phyloP scores from a whole-genome alignment of 192 early-diverging fungal genomes.

The Gryganskiella cystojenkinii region DNA sequence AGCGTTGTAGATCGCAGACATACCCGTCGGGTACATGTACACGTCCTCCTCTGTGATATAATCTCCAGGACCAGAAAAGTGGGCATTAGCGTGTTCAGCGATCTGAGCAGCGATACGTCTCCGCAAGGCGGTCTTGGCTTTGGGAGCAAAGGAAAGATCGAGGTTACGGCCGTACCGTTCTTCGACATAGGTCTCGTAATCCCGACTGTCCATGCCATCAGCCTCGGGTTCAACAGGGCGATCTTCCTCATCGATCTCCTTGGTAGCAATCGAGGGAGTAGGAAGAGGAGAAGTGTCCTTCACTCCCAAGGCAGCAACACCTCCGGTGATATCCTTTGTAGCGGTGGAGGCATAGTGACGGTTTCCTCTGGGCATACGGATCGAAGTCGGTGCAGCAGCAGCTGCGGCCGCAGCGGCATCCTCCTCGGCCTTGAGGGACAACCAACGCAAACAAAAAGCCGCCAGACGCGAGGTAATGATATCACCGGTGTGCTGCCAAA shows the following conservation, averaged over 20 bases:
- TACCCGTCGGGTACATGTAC: conserved; percentile 88
- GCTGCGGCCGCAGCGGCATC: conserved; percentile 21
- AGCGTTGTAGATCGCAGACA: conserved; percentile 93
- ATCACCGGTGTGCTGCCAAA: conserved; percentile 97
- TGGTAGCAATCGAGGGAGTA: too few relatives aligned
- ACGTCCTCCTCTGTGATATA: conserved; percentile 83
- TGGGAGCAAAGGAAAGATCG: conserved; percentile 70
- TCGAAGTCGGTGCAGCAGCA: neutral
- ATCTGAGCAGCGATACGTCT: conserved; percentile 80
- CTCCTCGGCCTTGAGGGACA: conserved; percentile 65
- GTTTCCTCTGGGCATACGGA: conserved; percentile 38
- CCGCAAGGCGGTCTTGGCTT: conserved; percentile 78
- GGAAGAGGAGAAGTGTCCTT: too few relatives aligned
- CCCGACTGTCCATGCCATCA: conserved; percentile 53
- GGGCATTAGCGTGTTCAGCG: conserved; percentile 45
- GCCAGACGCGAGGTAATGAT: conserved; percentile 90
- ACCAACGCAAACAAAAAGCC: conserved; percentile 78
- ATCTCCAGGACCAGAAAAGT: conserved; percentile 62
- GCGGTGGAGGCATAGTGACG: conserved; percentile 27
- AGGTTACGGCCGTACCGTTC: conserved; percentile 96
- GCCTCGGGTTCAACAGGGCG: conserved; percentile 31
- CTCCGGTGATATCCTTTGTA: conserved; percentile 1
- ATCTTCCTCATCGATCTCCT: conserved; percentile 21
- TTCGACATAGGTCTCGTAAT: conserved; percentile 82
- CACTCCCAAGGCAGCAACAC: conserved; percentile 8